phyloP scores from a whole-genome alignment of 2,329 filamentous ascomycete genomes.

The Fonsecaea nubica region DNA sequence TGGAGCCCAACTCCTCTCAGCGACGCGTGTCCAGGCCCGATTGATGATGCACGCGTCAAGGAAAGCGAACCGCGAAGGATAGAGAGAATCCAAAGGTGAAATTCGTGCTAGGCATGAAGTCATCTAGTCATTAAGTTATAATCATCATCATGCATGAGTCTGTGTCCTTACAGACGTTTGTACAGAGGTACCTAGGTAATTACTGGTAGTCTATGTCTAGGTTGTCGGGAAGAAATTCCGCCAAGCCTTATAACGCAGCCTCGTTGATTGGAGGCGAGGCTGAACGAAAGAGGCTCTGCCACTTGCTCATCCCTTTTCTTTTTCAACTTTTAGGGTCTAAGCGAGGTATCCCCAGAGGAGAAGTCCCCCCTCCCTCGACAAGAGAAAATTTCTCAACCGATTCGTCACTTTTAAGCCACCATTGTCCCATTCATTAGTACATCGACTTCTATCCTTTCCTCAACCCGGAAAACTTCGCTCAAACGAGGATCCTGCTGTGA shows the following conservation, averaged over 20 bases:
- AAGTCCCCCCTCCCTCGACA: background rate
- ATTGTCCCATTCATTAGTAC: background rate
- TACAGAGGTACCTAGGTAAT: background rate
- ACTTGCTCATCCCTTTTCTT: background rate
- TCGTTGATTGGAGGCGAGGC: background rate
- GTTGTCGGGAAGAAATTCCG: slow-evolving; percentile 8
- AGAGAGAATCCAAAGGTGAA: background rate
- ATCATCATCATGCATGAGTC: slow-evolving; percentile 22
- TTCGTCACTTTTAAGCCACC: slow-evolving; percentile 1
- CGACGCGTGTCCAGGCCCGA: background rate
- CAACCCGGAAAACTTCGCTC: background rate
- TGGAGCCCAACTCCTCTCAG: background rate
- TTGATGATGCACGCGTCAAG: slow-evolving; percentile 3
- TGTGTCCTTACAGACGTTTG: slow-evolving; percentile 14
- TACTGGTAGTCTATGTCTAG: slow-evolving; percentile 24
- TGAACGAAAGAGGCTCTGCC: background rate
- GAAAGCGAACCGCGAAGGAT: background rate
- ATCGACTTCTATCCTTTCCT: background rate
- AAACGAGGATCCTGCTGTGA: background rate
- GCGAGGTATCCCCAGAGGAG: background rate
- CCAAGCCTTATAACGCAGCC: slow-evolving; percentile 1
- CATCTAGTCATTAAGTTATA: background rate
- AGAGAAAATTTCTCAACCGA: background rate
- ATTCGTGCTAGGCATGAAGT: background rate
- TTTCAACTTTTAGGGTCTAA: background rate